Base-by-base conservation (phyloP, 2,329 filamentous ascomycete species). In the Fusarium sp. region DNA sequence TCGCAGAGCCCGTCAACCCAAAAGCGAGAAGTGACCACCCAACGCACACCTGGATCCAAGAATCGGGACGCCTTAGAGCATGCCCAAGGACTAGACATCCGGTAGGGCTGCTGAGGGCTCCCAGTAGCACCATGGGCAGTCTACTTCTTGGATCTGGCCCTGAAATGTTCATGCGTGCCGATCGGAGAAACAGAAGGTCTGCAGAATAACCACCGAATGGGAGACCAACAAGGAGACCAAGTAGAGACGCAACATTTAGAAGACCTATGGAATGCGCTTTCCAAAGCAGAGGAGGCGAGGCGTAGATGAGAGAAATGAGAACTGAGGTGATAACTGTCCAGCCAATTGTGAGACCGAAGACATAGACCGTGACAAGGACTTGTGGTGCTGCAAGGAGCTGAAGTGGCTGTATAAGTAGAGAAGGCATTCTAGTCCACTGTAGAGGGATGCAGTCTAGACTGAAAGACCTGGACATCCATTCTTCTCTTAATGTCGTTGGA, bases 301-400 rank as follows among this genome's bases (percentile, higher is more conserved):
- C 43, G 4, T 61, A 62, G 18, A 31, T 39, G 7, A 45, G 3
- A 7, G 56, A 11, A 1, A 61, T 12, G 6, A 62, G 50, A 7
- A 62, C 44, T 3, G 58, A 62, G 2, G 60, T 41, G 0, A 62
- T 62, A 3, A 62, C 56, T 7, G 58, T 62, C 58, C 58, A 62
- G n/a, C 58, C 56, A 23, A 62, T 62, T 0, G 58, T 62, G 0
- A 62, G 25, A 9, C 58, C 58, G 18, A 61, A 62, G 1, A 62
- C 12, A 7, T 62, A 62, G 1, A 61, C 56, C 6, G 56, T 61
- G 11, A 61, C 45, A 0, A 61, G 39, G 3, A 62, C 56, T 3
- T 62, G 58, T 4, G 58, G 58, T 23, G 19, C 23, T 2, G 31
- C 19, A 4, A 61, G 19, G 0, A 62, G 31, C 3, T 53, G 39